Base-by-base conservation (phyloP, 805 yeast species). In the Brettanomyces bruxellensis region DNA sequence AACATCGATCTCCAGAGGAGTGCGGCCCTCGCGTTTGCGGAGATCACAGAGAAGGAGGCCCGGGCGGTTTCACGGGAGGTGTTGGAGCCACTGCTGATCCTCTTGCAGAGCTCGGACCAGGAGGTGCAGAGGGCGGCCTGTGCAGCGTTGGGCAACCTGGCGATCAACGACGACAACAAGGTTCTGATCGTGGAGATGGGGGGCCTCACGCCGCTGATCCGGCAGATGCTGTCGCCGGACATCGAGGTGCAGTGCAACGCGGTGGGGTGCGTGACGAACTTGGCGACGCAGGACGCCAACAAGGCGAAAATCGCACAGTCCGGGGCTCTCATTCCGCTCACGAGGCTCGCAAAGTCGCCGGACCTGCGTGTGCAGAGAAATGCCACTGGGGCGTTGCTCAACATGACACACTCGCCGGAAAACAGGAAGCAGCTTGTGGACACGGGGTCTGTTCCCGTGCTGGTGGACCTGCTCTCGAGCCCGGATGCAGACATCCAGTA, bases 201-300 rank as follows among this genome's bases (percentile, higher is more conserved):
- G 28, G 99, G 98, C 2, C 76, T 93, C 48, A 96, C 90, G 52
- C 98, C 98, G 4, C 76, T 93, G 41, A 93, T 93, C 57, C 83
- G 95, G 65, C 99, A 93, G 68, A 93, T 93, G 99, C 84, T 88
- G 84, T 84, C 95, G 38, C 79, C 93, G 46, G 93, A 93, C 60
- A 95, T 93, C 48, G 99, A 93, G 66, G 98, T 93, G 37, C 99
- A 93, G 68, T 93, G 99, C 67, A 93, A 93, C 62, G 99, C 99
- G 3, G 99, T 93, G 47, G 99, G 99, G 14, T 93, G 99, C 65
- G 90, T 93, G 60, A 93, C 99, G 35, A 93, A 93, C 62, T 77
- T 93, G 65, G 99, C 99, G 6, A 93, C 99, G 5, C 96, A 87
- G 67, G 99, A 93, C 66, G 96, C 88, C 59, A 93, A 93, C 69